Base-by-base conservation (phyloP, 2,329 filamentous ascomycete species). In the Ceratocystis alfenasii region DNA sequence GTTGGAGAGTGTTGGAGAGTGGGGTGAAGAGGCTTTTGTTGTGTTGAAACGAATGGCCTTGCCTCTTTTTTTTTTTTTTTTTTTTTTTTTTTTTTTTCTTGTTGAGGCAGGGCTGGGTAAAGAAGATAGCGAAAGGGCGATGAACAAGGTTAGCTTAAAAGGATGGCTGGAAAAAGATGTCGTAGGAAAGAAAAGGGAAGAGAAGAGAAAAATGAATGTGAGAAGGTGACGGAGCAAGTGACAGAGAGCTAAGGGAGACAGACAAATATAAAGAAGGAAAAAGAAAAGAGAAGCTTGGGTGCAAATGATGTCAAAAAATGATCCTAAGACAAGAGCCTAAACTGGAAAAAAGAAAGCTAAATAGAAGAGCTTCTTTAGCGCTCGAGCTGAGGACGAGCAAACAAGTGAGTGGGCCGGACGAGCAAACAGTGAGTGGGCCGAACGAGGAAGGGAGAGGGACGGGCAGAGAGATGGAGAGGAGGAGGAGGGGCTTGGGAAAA, bases 301-400 rank as follows among this genome's bases (percentile, higher is more conserved):
- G 45, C 2, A n/a, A 48, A 22, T 48, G 5, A 22, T 48, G 20
- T 7, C 20, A 48, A n/a, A n/a, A 48, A 22, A 22, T 10, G 20
- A 20, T 12, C 8, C 45, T 48, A 20, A 17, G 6, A 8, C 45
- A 48, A 48, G 5, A 48, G 17, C 5, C 20, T 22, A 20, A 45
- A 50, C 20, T 20, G 61, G 12, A 59, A 65, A 50, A 61, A 15
- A 65, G 17, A 33, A 65, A 61, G 15, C 33, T 5, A 61, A 57
- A 61, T 3, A n/a, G 28, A 10, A 6, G 48, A 61, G 33, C 33
- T 36, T 36, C 33, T 33, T 2, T 36, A 36, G 8, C 33, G 33
- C 33, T 36, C 36, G 36, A 41, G 36, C 3, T 5, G 10, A 41
- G 12, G 36, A 46, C n/a, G 17, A 12, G n/a, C 50, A 30, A 36